Conservation (phyloP, 2,329 filamentous ascomycete species). For the Lachnellula willkommii region DNA sequence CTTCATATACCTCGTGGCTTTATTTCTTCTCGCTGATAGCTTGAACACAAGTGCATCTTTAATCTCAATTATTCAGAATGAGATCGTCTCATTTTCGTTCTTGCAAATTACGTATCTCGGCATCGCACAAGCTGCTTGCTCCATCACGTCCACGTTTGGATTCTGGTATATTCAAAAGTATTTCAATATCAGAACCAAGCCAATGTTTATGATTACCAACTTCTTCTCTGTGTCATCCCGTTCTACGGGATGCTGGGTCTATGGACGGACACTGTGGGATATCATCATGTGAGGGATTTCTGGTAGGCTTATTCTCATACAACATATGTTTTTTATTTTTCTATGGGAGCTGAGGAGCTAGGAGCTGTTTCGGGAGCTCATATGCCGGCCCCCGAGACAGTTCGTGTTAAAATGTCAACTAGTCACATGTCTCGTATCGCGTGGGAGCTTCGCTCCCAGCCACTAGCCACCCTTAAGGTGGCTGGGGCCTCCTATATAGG, state of each 20-base stretch:
- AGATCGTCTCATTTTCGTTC: conserved; percentile 37
- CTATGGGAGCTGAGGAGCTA: too few relatives aligned
- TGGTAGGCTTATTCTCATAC: conserved; percentile 16
- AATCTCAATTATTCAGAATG: conserved; percentile 37
- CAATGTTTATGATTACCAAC: conserved; percentile 39
- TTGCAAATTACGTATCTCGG: conserved; percentile 38
- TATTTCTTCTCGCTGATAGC: conserved; percentile 39
- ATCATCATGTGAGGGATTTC: conserved; percentile 36
- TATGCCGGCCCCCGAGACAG: too few relatives aligned
- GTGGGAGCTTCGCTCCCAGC: too few relatives aligned
- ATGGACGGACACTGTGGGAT: conserved; percentile 36
- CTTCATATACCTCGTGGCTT: conserved; percentile 38
- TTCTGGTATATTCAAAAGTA: conserved; percentile 40
- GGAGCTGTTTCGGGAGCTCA: too few relatives aligned
- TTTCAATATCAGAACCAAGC: conserved; percentile 37
- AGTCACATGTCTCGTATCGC: too few relatives aligned
- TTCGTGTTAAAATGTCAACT: too few relatives aligned
- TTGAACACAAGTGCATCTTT: conserved; percentile 37
- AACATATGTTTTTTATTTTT: too few relatives aligned
- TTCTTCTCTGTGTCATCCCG: conserved; percentile 36
- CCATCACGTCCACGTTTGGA: conserved; percentile 36
- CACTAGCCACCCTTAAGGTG: too few relatives aligned
- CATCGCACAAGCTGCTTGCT: conserved; percentile 35
- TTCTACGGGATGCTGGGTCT: conserved; percentile 40
- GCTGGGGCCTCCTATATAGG: too few relatives aligned